These are phyloP conservation scores for Aspergillus baeticus DNA, from an alignment of 495 filamentous ascomycete genomes.

Conservation along the genomic window DNA sequence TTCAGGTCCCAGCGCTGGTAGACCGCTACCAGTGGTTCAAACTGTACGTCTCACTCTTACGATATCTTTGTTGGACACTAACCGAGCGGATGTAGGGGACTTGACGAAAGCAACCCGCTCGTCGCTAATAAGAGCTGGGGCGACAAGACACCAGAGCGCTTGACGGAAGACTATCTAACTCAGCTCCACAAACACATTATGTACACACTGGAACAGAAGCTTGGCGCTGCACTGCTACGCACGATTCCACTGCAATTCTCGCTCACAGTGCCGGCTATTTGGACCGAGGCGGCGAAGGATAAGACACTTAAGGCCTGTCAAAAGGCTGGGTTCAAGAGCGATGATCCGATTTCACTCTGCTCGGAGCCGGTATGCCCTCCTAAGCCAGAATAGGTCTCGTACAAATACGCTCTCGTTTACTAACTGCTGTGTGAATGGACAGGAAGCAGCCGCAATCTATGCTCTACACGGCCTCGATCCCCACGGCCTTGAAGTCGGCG, in stretches of 20 bases:
- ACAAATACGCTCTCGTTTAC: constrained; percentile 22
- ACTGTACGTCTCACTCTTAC: constrained; percentile 29
- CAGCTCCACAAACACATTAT: constrained; percentile 10
- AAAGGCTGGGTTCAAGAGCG: background rate
- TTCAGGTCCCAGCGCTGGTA: constrained; percentile 40
- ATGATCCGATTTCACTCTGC: background rate
- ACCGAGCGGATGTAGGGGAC: background rate
- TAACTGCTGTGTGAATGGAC: constrained; percentile 61
- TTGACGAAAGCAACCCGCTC: constrained; percentile 9
- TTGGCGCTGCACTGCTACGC: constrained; percentile 4
- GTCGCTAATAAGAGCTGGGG: constrained; percentile 10
- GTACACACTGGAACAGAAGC: constrained; percentile 12
- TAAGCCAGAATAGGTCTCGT: background rate
- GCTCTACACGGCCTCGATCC: constrained; percentile 64
- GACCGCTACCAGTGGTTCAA: constrained; percentile 55
- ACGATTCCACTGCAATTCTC: constrained; percentile 9
- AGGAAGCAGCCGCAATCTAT: constrained; percentile 75
- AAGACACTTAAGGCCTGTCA: constrained; percentile 11
- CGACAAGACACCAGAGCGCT: constrained; percentile 4
- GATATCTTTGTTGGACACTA: constrained; percentile 49
- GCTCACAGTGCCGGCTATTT: constrained; percentile 10
- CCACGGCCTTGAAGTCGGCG: constrained; percentile 58
- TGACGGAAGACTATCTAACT: constrained; percentile 7
- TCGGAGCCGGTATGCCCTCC: constrained; percentile 3
- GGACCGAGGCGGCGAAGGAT: constrained; percentile 13